A percentile compares a stretch with the other conserved stretches of the same genome.
Conservation (phyloP, 192 early-diverging fungal genomes). For the Diversispora eburnea region DNA sequence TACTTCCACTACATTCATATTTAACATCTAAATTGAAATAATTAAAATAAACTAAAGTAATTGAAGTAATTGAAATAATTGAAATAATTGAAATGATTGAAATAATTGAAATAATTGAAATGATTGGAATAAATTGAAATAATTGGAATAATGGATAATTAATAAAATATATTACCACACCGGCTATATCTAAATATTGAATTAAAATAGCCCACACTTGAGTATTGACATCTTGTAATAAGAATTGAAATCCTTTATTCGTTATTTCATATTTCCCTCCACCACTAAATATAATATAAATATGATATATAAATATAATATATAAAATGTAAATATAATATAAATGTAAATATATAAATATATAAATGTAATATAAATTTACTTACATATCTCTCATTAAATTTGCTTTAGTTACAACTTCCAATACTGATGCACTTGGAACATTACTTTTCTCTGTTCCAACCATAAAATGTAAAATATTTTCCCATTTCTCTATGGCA, state of each 20-base stretch:
- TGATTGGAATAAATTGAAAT: background rate
- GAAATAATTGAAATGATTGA: background rate
- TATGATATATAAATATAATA: constrained; percentile 31
- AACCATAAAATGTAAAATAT: constrained; percentile 91
- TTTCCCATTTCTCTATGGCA: constrained; percentile 83
- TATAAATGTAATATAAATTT: constrained; percentile 8
- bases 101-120: background rate
- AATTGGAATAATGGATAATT: background rate
- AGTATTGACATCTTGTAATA: constrained; percentile 87
- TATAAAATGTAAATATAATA: constrained; percentile 28
- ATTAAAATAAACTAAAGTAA: background rate
- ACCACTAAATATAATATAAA: constrained; percentile 26
- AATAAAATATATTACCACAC: constrained; percentile 42
- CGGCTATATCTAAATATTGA: constrained; percentile 86
- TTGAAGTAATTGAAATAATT: background rate
- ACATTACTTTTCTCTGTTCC: constrained; percentile 66
- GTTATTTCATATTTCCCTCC: constrained; percentile 67
- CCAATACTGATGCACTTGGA: constrained; percentile 66
- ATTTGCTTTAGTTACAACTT: constrained; percentile 69
- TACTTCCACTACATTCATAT: constrained; percentile 92
- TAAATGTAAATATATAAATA: constrained; percentile 32
- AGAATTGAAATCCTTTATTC: constrained; percentile 96
- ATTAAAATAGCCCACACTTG: constrained; percentile 96
- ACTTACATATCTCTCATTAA: constrained; percentile 63
- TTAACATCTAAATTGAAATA: constrained; percentile 36